Evolutionary conservation across 805 yeast genomes (phyloP).

Genomic region (Maudiozyma serrabonitensis): DNA sequence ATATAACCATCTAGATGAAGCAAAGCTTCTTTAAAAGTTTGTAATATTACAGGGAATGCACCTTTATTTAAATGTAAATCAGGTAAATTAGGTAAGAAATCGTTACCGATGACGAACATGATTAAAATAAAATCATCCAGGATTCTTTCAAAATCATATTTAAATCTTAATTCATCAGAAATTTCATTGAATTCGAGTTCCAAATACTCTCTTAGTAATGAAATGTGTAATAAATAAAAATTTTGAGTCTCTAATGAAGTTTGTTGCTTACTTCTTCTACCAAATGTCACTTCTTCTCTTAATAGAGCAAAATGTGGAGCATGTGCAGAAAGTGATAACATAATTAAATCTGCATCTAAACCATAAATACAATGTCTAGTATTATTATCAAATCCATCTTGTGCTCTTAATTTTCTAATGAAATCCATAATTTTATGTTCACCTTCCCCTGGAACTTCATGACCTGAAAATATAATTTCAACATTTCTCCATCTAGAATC

Average conservation of each 20-base stretch:
- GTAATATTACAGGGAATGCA: constrained; percentile 87
- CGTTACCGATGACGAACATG: constrained; percentile 93
- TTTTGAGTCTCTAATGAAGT: constrained; percentile 63
- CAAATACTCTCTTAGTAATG: constrained; percentile 83
- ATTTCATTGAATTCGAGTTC: constrained; percentile 75
- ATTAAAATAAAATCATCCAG: constrained; percentile 88
- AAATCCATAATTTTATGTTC: constrained; percentile 95
- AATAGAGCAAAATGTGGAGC: constrained; percentile 92
- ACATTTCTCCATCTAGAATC: constrained; percentile 81
- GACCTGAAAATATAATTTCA: constrained; percentile 75
- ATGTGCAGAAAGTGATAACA: constrained; percentile 84
- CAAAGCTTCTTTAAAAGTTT: constrained; percentile 77
- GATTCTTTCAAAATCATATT: constrained; percentile 75
- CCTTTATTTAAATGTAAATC: constrained; percentile 90
- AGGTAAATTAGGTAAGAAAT: constrained; percentile 93
- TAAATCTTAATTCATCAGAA: constrained; percentile 50
- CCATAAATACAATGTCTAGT: constrained; percentile 92
- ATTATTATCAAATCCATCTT: constrained; percentile 63
- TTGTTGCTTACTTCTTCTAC: constrained; percentile 33
- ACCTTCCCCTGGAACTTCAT: constrained; percentile 97
- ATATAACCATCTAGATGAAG: constrained; percentile 71
- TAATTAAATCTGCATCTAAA: constrained; percentile 89
- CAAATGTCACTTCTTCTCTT: constrained; percentile 93
- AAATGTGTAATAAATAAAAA: constrained; percentile 73
- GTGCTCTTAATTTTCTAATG: constrained; percentile 71